Conservation (phyloP, 306 rosid genomes). For the Crataegus laevigata region DNA sequence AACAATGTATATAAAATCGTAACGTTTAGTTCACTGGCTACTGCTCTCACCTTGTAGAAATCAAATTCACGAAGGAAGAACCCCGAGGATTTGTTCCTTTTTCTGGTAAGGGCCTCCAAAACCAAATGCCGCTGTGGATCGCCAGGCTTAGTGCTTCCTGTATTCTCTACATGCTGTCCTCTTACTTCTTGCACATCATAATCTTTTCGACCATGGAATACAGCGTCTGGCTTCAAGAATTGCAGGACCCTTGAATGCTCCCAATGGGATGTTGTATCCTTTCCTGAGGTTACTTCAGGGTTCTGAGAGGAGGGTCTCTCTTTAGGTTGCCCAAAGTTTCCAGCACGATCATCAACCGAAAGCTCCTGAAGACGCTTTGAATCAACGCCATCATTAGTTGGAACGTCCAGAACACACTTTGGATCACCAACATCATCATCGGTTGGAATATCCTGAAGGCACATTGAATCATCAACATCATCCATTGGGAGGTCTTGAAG, state of each 20-base stretch:
- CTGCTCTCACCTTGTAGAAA: conserved; percentile 28
- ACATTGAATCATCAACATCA: background rate
- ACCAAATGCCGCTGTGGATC: conserved; percentile 19
- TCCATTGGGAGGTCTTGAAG: background rate
- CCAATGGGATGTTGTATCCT: background rate
- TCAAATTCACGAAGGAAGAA: conserved; percentile 33
- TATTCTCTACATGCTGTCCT: background rate
- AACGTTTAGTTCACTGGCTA: background rate
- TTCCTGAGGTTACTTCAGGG: background rate
- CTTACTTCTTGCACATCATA: background rate
- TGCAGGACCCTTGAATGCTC: conserved; percentile 7
- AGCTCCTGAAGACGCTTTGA: conserved; percentile 1
- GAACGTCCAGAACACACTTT: background rate
- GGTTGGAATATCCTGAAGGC: background rate
- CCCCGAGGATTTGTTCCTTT: conserved; percentile 16
- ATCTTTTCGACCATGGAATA: conserved; percentile 8
- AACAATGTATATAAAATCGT: background rate
- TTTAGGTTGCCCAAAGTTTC: background rate
- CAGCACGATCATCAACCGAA: background rate
- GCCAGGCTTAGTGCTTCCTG: background rate
- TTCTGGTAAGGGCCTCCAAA: conserved; percentile 24
- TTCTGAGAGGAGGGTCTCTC: background rate
- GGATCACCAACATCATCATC: background rate
- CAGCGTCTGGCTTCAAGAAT: conserved; percentile 30
- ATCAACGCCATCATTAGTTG: background rate